A percentile compares a stretch with the other conserved stretches of the same genome.
phyloP scores from a whole-genome alignment of 768 basidiomycete species.

The Pisolithus tinctorius region DNA sequence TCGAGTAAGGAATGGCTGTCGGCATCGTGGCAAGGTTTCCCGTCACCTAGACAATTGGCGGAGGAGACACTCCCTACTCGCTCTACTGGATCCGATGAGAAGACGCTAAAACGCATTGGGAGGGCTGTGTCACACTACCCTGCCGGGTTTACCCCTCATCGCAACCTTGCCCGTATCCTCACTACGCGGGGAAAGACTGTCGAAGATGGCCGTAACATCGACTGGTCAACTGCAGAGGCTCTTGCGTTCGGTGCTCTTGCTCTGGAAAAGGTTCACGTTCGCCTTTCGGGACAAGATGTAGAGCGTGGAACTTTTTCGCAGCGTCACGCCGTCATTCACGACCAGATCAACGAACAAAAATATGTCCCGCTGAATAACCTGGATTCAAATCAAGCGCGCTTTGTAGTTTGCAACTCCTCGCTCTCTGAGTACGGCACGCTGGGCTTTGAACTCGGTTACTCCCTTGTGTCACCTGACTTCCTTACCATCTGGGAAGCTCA shows the following conservation, averaged over 20 bases:
- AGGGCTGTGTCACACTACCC: slow-evolving; percentile 85
- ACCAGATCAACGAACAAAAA: slow-evolving; percentile 87
- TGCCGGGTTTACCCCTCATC: slow-evolving; percentile 78
- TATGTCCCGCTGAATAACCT: slow-evolving; percentile 89
- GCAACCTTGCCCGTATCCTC: slow-evolving; percentile 92
- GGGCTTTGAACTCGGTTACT: slow-evolving; percentile 98
- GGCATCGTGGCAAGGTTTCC: slow-evolving; percentile 97
- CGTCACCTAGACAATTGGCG: slow-evolving; percentile 90
- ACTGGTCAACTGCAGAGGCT: slow-evolving; percentile 98
- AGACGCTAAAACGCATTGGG: slow-evolving; percentile 76
- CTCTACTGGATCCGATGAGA: slow-evolving; percentile 73
- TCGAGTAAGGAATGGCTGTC: slow-evolving; percentile 97
- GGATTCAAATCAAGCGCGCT: slow-evolving; percentile 80
- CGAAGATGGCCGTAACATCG: slow-evolving; percentile 86
- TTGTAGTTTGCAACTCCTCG: slow-evolving; percentile 95
- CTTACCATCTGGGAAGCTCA: slow-evolving; percentile 99
- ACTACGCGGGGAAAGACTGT: slow-evolving; percentile 81
- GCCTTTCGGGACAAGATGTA: slow-evolving; percentile 95
- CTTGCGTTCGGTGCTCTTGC: slow-evolving; percentile 93
- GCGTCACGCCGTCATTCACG: slow-evolving; percentile 94
- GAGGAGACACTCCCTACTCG: slow-evolving; percentile 90
- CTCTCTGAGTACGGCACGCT: slow-evolving; percentile 92
- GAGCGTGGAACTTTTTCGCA: slow-evolving; percentile 99
- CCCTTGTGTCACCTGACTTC: slow-evolving; percentile 88
- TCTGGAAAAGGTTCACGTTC: slow-evolving; percentile 89